Evolutionary conservation across 2,329 filamentous ascomycete genomes (phyloP).

Genomic region (Thelonectria blattea): DNA sequence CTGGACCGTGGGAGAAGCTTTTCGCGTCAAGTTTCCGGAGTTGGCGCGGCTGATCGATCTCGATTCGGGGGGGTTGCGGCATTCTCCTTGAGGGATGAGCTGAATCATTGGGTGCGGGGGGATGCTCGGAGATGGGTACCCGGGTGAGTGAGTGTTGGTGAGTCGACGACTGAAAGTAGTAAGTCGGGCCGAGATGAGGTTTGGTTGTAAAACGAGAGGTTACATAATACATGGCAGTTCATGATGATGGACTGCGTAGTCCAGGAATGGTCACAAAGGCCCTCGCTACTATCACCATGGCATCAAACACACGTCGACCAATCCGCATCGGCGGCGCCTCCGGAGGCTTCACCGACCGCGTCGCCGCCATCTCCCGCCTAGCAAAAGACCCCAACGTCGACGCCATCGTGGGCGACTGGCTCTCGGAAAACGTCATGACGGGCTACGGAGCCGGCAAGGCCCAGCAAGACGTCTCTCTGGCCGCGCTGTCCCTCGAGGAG

Average conservation of each 20-base stretch:
- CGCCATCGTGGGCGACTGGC: slow-evolving; percentile 35
- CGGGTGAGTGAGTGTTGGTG: not conserved
- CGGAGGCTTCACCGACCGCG: slow-evolving; percentile 41
- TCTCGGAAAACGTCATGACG: slow-evolving; percentile 55
- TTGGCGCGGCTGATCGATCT: slow-evolving; percentile 35
- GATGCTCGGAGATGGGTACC: slow-evolving; percentile 21
- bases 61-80: slow-evolving; percentile 22
- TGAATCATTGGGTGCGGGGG: slow-evolving; percentile 28
- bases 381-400: slow-evolving; percentile 27
- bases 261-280: not conserved
- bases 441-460: slow-evolving; percentile 35
- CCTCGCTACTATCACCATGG: not conserved
- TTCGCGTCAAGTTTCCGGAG: slow-evolving; percentile 36
- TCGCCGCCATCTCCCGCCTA: slow-evolving; percentile 37
- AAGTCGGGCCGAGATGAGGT: not conserved
- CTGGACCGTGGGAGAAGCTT: slow-evolving; percentile 39
- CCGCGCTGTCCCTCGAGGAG: slow-evolving; percentile 23
- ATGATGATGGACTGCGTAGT: not conserved
- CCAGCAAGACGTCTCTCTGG: slow-evolving; percentile 15
- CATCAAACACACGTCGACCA: slow-evolving; percentile 20
- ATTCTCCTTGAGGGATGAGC: slow-evolving; percentile 13
- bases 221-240: not conserved
- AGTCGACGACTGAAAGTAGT: not conserved
- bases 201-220: not conserved
- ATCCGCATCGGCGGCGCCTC: slow-evolving; percentile 41